Conservation (phyloP, 2,329 filamentous ascomycete species). For the Fusarium haematococcum region DNA sequence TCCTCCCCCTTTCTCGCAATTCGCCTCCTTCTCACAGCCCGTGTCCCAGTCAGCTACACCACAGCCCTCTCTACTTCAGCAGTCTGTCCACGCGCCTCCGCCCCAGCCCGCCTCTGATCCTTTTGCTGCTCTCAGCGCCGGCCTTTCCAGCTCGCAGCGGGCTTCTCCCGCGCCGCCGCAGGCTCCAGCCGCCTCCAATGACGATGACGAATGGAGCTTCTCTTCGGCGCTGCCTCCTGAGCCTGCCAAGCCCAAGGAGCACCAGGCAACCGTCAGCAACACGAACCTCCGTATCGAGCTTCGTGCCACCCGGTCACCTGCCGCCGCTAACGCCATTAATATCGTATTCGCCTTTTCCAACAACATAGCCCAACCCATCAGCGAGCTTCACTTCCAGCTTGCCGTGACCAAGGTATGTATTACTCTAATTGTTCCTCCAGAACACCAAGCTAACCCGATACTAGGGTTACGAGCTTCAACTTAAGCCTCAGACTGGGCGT, state of each 20-base stretch:
- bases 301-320: constrained; percentile 70
- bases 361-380: constrained; percentile 75
- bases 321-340: constrained; percentile 68
- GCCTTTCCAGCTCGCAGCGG: constrained; percentile 41
- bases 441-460: constrained; percentile 13
- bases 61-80: constrained; percentile 61
- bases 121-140: constrained; percentile 61
- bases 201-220: constrained; percentile 96
- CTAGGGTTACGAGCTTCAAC: constrained; percentile 82
- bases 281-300: constrained; percentile 80
- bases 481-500: constrained; percentile 88
- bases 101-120: constrained; percentile 60
- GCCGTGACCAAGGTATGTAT: constrained; percentile 88
- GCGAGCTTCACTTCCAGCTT: constrained; percentile 88
- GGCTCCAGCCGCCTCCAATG: constrained; percentile 54
- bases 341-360: constrained; percentile 89
- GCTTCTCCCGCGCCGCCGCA: constrained; percentile 42
- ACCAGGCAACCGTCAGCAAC: constrained; percentile 76
- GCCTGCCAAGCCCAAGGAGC: constrained; percentile 66
- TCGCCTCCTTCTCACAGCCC: constrained; percentile 66
- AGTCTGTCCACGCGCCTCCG: constrained; percentile 60
- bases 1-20: constrained; percentile 64
- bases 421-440: background rate
- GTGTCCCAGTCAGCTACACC: constrained; percentile 66
- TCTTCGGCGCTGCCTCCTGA: constrained; percentile 82